phyloP scores from a whole-genome alignment of 2,329 filamentous ascomycete genomes.

The Aspergillus cejpii region DNA sequence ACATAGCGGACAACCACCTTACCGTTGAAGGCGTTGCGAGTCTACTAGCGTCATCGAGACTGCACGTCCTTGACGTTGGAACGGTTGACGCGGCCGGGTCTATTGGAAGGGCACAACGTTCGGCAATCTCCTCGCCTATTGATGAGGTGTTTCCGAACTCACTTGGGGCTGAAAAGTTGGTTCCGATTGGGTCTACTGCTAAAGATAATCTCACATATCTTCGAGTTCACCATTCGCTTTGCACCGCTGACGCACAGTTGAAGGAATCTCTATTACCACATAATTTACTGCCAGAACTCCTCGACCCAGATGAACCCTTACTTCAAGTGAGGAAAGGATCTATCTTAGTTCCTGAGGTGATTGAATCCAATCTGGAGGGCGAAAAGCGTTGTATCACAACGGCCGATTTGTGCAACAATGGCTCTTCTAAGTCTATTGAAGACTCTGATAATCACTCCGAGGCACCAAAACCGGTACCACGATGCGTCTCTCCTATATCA shows the following conservation, averaged over 20 bases:
- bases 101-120: constrained; percentile 14
- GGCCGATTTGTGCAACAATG: not conserved
- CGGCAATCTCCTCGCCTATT: constrained; percentile 3
- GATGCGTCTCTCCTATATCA: constrained; percentile 17
- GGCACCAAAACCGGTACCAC: constrained; percentile 8
- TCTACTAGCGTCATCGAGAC: constrained; percentile 45
- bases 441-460: not conserved
- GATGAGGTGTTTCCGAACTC: constrained; percentile 22
- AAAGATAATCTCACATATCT: constrained; percentile 48
- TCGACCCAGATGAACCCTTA: constrained; percentile 30
- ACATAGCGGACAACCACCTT: constrained; percentile 51
- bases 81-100: constrained; percentile 38
- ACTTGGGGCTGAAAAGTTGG: constrained; percentile 50
- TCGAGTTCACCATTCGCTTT: constrained; percentile 49
- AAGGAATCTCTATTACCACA: constrained; percentile 25
- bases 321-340: constrained; percentile 36
- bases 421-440: constrained; percentile 7
- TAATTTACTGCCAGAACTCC: constrained; percentile 30
- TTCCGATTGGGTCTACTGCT: constrained; percentile 44
- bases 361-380: constrained; percentile 23
- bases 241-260: constrained; percentile 43
- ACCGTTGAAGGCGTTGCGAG: constrained; percentile 52
- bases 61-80: constrained; percentile 53
- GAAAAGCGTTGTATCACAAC: constrained; percentile 3
- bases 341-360: constrained; percentile 43